Conservation (phyloP, 2,329 filamentous ascomycete species). For the Lanzia echinophila region DNA sequence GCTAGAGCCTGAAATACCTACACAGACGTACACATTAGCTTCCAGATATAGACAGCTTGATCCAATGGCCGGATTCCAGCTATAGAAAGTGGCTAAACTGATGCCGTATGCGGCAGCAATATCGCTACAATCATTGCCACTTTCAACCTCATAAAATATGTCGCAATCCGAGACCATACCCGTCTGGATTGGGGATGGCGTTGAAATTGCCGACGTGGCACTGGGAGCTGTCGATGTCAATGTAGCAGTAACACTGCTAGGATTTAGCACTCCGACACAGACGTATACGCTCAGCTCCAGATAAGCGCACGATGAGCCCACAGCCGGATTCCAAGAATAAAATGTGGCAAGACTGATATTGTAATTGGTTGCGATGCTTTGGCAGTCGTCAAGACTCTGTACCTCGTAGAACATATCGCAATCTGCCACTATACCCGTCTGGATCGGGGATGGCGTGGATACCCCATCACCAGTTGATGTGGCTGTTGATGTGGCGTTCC, state of each 20-base stretch:
- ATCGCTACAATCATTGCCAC: conserved; percentile 21
- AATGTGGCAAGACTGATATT: neutral
- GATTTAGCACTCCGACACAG: neutral
- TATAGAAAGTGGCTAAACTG: conserved; percentile 22
- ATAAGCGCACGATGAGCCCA: neutral
- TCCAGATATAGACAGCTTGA: neutral
- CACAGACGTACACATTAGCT: neutral
- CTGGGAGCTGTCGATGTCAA: neutral
- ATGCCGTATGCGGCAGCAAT: conserved; percentile 24
- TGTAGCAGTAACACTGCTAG: neutral
- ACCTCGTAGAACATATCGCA: neutral
- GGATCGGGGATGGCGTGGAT: neutral
- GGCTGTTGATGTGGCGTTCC: neutral
- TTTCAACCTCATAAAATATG: conserved; percentile 24
- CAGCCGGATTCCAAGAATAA: neutral
- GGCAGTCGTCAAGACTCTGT: neutral
- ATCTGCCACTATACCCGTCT: neutral
- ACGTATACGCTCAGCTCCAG: neutral
- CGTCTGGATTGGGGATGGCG: conserved; percentile 10
- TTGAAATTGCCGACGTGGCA: neutral
- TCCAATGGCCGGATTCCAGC: conserved; percentile 19
- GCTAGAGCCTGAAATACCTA: too few relatives aligned
- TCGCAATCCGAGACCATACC: conserved; percentile 29
- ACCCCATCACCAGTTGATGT: neutral
- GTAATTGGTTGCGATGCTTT: neutral